phyloP scores from a whole-genome alignment of 2,329 filamentous ascomycete genomes.

The Alternaria ethzedia region DNA sequence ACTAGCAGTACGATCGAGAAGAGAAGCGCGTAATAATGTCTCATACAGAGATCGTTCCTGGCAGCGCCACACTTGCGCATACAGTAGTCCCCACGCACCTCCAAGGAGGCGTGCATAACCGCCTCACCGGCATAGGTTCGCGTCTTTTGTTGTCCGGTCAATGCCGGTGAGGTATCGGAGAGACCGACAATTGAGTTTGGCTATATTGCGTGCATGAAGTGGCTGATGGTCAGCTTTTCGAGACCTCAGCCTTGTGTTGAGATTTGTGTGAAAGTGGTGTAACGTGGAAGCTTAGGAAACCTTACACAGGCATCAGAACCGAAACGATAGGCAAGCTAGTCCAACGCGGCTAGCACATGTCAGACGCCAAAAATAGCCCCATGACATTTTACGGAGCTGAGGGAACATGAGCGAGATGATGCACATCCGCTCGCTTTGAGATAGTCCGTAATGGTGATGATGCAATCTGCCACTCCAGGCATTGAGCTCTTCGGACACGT shows the following conservation, averaged over 20 bases:
- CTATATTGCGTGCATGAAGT: neutral
- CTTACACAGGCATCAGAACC: slow-evolving; percentile 6
- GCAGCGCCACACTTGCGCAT: slow-evolving; percentile 3
- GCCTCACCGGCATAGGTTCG: neutral
- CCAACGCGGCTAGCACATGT: slow-evolving; percentile 7
- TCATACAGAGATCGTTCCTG: neutral
- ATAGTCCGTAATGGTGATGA: neutral
- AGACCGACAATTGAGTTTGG: neutral
- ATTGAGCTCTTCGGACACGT: neutral
- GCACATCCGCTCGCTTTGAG: neutral
- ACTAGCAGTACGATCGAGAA: neutral
- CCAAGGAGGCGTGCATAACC: slow-evolving; percentile 4
- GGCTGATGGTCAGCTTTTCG: neutral
- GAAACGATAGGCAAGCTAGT: slow-evolving; percentile 1
- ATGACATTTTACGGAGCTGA: slow-evolving; percentile 10
- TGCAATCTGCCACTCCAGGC: neutral
- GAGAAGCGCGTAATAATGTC: neutral
- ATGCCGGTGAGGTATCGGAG: neutral
- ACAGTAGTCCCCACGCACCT: neutral
- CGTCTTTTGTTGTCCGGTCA: neutral
- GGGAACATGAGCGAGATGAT: slow-evolving; percentile 2
- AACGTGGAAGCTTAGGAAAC: slow-evolving; percentile 12
- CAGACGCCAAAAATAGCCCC: slow-evolving; percentile 25
- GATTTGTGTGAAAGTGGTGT: slow-evolving; percentile 1
- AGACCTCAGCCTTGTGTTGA: neutral